Evolutionary conservation across 257 asterid genomes (phyloP).

Genomic region (Solanum boliviense): DNA sequence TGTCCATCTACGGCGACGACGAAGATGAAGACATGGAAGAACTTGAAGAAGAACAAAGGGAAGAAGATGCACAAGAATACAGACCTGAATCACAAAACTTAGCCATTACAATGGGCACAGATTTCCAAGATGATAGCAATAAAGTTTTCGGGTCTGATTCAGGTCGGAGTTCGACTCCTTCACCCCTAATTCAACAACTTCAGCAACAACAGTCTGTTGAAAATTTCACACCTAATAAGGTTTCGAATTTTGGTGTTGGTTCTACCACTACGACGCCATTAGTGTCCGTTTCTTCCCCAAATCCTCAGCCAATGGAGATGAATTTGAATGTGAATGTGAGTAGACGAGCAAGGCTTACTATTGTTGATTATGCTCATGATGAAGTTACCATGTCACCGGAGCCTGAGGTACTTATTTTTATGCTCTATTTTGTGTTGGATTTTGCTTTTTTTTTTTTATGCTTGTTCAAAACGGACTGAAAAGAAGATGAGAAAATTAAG

Average conservation of each 20-base stretch:
- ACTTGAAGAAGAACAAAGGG: slow-evolving; percentile 13
- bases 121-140: slow-evolving; percentile 3
- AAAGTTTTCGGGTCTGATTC: slow-evolving; percentile 5
- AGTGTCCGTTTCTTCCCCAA: slow-evolving; percentile 13
- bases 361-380: slow-evolving; percentile 85
- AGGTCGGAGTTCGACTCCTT: slow-evolving; percentile 13
- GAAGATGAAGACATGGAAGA: slow-evolving; percentile 49
- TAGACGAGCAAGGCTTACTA: slow-evolving; percentile 32
- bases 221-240: slow-evolving; percentile 25
- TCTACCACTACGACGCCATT: slow-evolving; percentile 37
- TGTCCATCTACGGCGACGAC: slow-evolving; percentile 80
- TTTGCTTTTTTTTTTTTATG: background rate
- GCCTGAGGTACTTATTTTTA: slow-evolving; percentile 42
- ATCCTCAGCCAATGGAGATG: slow-evolving; percentile 30
- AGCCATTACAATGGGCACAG: slow-evolving; percentile 2
- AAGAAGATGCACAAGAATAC: slow-evolving; percentile 6
- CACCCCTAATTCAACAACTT: background rate
- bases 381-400: slow-evolving; percentile 90
- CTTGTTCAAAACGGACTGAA: background rate
- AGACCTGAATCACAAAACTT: slow-evolving; percentile 6
- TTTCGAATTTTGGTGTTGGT: slow-evolving; percentile 14
- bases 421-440: background rate
- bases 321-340: slow-evolving; percentile 4
- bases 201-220: slow-evolving; percentile 25
- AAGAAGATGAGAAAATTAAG: background rate